Evolutionary conservation across 139 green algal species (phyloP), one percentile per base, ranked within the genome.

Genomic region (Ettlia oleoabundans): DNA sequence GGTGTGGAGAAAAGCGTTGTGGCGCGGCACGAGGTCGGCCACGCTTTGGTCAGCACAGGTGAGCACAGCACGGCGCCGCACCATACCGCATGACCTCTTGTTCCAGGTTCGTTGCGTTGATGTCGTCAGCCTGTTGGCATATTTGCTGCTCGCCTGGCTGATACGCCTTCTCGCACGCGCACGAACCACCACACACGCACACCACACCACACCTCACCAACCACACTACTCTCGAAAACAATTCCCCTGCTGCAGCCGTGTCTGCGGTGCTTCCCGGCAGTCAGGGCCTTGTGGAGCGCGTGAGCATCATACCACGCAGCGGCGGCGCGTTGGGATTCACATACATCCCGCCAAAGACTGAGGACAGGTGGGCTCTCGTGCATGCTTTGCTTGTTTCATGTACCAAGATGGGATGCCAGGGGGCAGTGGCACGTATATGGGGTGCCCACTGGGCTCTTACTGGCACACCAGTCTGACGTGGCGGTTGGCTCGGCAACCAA

Each of bases 291-390:
- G 93, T 95, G 19, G 90, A 94, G 83, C 90, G 91, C 76, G 81
- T 98, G 30, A 93, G 81, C 86, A 98, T 98, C 87, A 93, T 98
- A n/a, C 94, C 95, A 0, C 84, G 95, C 33, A 88, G 78, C 30
- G 93, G 93, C 24, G 95, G 93, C 37, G 94, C 94, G 0, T 87
- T 98, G n/a, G 94, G 93, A 40, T 95, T 95, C 85, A 93, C 90
- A 1, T 96, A 96, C 88, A 92, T 90, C 67, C 91, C 90, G 5
- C 87, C 86, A 26, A 82, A 70, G 40, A 63, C 90, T 22, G 95
- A 98, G 78, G 94, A 98, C 84, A 70, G 71, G 71, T 64, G 53
- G 53, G 71, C 0, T 28, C 13, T 28, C 5, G 21, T 32, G 55
- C 55, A 58, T 58, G 47, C 15, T 10, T 58, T 58, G 13, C 47